Percentiles rank a stretch among this genome's conserved stretches.
These are phyloP conservation scores for Effrenium voratum DNA, from an alignment of 73 alveolate species.

Conservation along the genomic window DNA sequence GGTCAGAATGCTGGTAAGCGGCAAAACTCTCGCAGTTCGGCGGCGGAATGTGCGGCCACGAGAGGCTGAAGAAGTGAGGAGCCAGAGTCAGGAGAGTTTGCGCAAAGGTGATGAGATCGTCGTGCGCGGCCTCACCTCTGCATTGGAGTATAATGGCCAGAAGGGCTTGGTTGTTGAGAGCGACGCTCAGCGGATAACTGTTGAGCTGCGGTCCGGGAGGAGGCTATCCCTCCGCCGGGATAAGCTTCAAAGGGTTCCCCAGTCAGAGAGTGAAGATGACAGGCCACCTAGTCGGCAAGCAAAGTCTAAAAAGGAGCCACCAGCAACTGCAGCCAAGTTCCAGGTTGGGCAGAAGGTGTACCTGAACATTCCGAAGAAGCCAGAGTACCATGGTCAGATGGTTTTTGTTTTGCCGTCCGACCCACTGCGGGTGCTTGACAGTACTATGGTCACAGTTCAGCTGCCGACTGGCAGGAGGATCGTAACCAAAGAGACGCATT, in stretches of 20 bases:
- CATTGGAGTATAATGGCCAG: constrained; percentile 67
- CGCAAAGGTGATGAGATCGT: constrained; percentile 73
- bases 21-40: constrained; percentile 55
- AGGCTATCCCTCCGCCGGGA: constrained; percentile 66
- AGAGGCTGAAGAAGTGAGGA: not conserved
- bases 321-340: not conserved
- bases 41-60: constrained; percentile 32
- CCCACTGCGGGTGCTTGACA: constrained; percentile 5
- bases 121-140: constrained; percentile 27
- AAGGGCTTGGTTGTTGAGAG: constrained; percentile 29
- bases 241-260: constrained; percentile 16
- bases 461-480: constrained; percentile 49
- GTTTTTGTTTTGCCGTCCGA: constrained; percentile 69
- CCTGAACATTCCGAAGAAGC: constrained; percentile 42
- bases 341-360: constrained; percentile 61
- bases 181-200: not conserved
- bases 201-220: constrained; percentile 40
- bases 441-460: constrained; percentile 28
- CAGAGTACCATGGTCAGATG: constrained; percentile 56
- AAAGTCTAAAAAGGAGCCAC: not conserved
- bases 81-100: not conserved
- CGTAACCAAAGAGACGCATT: constrained; percentile 24
- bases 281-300: not conserved
- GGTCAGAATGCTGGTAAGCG: constrained; percentile 23
- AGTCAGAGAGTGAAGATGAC: not conserved